Base-by-base conservation (phyloP, 2,329 filamentous ascomycete genomes). In the Xylariales sp. region DNA sequence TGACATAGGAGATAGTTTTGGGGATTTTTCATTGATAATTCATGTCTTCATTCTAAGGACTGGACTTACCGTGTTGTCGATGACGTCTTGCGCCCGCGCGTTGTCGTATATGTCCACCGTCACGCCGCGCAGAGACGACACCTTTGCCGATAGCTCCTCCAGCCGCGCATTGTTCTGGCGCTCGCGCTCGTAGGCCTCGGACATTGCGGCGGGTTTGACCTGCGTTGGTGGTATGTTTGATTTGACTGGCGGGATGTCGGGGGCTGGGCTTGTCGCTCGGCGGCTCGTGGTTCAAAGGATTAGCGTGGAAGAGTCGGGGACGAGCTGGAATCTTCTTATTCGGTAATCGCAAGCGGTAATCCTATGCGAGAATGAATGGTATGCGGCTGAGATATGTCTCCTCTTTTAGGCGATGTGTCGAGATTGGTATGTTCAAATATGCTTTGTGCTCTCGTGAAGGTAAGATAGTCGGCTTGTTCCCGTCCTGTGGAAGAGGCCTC, bases 51-150 rank as follows among this genome's bases (percentile, higher is more conserved):
- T 23, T 23, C 23, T 23, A 23, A 23, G 23, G 23, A 23, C 23
- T 3, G 10, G 28, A 14, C 89, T 66, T 86, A 97, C 93, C 46
- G 93, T 95, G 76, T 89, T 90, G 81, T 99, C 93, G 73, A 99
- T 92, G 71, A 97, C 88, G 72, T 92, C 89, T 75, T 98, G 95
- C 75, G 93, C 89, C 66, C 93, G 89, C 57, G 96, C 96, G 79
- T 96, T 94, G 82, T 98, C 94, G 86, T 98, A 97, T 77, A 99
- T 99, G 83, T 99, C 94, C 72, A 98, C 89, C 49, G 96, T 99
- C 58, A 99, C 93, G 80, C 92, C 93, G 77, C 95, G 93, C 71
- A 99, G 88, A 60, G 94, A 93, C 18, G 93, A 93, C 63, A 98
- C 94, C 83, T 99, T 99, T 72, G 89, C 87, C 16, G 92, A 92